Base-by-base conservation (phyloP, 306 rosid genomes). In the Gillenia trifoliata region DNA sequence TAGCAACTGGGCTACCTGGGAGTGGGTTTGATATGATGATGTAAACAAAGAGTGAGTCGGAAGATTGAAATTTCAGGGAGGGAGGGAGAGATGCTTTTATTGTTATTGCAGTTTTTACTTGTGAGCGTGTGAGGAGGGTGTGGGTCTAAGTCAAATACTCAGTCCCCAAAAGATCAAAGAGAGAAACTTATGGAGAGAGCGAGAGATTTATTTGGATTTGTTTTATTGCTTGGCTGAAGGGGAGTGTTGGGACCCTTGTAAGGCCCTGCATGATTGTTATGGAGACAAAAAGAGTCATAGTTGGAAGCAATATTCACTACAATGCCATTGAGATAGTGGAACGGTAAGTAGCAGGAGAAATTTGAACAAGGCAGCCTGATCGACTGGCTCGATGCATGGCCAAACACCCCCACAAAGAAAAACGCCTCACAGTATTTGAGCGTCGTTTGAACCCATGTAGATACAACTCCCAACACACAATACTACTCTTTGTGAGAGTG, bases 141-240 rank as follows among this genome's bases (percentile, higher is more conserved):
- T n/a, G n/a, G n/a, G 84, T 84, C 81, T 38, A 81, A 87, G 92
- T 91, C 92, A 87, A 81, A 83, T 82, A 83, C 62, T 54, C 57
- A 64, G 70, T 73, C 26, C 69, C 76, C 70, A 40, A 78, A 77
- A 64, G 74, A 73, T 66, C 65, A 59, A 72, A 49, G 52, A 63
- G 71, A 73, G 28, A 22, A 60, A 20, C 13, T 11, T 12, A 38
- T 34, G 6, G 79, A 41, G 59, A n/a, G 72, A 11, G 26, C 56
- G 64, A 54, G 33, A 26, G 29, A 4, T 22, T 36, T 12, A 19
- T 68, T 6, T 23, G 68, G 12, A 3, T 25, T 61, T 60, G 62
- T 72, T 74, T 70, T 79, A 77, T 85, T 70, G 47, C 64, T 72
- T 49, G 87, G 78, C 34, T 64, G 28, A 61, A 38, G 61, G 45